Conservation (phyloP, 371 early-diverging fungal genomes). For the Syncephalastrum sp. region DNA sequence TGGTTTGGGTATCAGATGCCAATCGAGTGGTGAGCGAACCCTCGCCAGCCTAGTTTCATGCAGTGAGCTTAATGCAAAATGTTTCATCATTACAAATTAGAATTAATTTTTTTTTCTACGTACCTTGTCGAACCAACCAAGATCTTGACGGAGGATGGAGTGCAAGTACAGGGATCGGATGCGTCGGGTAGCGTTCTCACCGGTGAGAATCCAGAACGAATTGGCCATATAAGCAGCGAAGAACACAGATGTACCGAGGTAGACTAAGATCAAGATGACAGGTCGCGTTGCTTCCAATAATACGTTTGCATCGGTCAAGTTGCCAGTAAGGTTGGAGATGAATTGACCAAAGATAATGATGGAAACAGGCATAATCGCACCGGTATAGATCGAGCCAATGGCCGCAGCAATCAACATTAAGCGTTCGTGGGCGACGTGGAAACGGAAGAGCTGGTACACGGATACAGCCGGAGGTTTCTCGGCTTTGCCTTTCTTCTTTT, state of each 20-base stretch:
- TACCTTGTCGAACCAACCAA: constrained; percentile 79
- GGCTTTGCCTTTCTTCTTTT: constrained; percentile 34
- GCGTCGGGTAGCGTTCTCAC: constrained; percentile 44
- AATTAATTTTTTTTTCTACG: too few species aligned
- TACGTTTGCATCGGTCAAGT: constrained; percentile 20
- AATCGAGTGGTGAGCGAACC: constrained; percentile 70
- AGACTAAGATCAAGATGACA: constrained; percentile 24
- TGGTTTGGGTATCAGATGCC: constrained; percentile 66
- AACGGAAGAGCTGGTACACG: constrained; percentile 31
- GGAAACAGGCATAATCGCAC: constrained; percentile 39
- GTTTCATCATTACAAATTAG: too few species aligned
- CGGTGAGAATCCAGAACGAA: constrained; percentile 32
- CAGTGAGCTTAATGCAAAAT: too few species aligned
- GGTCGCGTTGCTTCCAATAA: constrained; percentile 29
- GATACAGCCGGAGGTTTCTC: constrained; percentile 30
- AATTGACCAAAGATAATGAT: constrained; percentile 49
- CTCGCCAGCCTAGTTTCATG: constrained; percentile 27
- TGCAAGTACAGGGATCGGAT: constrained; percentile 68
- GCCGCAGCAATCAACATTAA: constrained; percentile 26
- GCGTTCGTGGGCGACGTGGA: constrained; percentile 22
- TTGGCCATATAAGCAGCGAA: constrained; percentile 25
- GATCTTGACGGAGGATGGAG: constrained; percentile 80
- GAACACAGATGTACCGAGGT: constrained; percentile 28
- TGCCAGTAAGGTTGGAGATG: constrained; percentile 24
- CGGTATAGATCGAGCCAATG: constrained; percentile 27